Percentiles rank a stretch among this genome's conserved stretches.
These are phyloP conservation scores for Kokia cookei DNA, from an alignment of 441 rosid species.

Conservation along the genomic window DNA sequence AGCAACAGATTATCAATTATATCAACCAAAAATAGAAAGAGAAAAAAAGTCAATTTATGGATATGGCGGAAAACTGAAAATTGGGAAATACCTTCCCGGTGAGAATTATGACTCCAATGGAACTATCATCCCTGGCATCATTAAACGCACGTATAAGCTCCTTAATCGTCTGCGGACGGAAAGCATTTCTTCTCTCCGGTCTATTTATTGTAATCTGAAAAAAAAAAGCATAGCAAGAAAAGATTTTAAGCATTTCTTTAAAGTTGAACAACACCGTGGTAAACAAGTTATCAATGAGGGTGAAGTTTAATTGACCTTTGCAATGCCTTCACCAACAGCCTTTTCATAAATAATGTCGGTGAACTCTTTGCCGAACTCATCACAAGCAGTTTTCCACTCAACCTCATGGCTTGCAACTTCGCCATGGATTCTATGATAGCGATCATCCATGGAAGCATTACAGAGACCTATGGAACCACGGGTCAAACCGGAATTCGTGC, in stretches of 20 bases:
- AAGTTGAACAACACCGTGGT: background rate
- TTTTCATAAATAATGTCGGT: conserved; percentile 76
- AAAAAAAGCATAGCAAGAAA: background rate
- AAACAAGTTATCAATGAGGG: background rate
- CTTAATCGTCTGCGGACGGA: conserved; percentile 68
- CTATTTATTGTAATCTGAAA: conserved; percentile 69
- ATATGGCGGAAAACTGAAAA: background rate
- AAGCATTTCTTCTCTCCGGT: conserved; percentile 81
- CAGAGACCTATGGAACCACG: conserved; percentile 22
- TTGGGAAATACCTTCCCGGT: conserved; percentile 60
- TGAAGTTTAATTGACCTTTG: conserved; percentile 43
- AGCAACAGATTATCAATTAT: conserved; percentile 6
- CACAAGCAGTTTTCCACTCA: conserved; percentile 48
- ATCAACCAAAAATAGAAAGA: no score
- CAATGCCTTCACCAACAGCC: conserved; percentile 76
- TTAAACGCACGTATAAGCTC: conserved; percentile 71
- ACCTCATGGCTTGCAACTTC: conserved; percentile 48
- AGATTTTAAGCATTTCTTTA: background rate
- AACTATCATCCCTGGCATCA: conserved; percentile 79
- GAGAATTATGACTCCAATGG: conserved; percentile 75
- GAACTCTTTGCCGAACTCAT: conserved; percentile 39
- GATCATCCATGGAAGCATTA: conserved; percentile 43
- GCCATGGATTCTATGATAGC: conserved; percentile 73
- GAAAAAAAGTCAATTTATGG: background rate
- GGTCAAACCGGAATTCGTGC: conserved; percentile 3